Evolutionary conservation across 495 filamentous ascomycete species (phyloP), one percentile per base, ranked within the genome.

Genomic region (Immersiella caudata): DNA sequence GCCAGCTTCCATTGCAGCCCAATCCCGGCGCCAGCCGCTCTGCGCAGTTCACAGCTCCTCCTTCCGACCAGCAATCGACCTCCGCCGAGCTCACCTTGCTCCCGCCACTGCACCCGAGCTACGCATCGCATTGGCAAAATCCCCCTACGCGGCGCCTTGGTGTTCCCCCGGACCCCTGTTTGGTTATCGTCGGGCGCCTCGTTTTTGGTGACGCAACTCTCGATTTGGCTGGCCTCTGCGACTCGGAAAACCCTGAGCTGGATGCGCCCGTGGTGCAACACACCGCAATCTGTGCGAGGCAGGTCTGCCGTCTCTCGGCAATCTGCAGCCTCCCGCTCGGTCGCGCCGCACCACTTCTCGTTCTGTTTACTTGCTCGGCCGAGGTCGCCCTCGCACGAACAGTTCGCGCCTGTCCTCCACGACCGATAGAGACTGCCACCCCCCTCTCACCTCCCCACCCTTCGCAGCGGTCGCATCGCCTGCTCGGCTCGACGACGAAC

Each of bases 281-380:
- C 57, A 9, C 57, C 26, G 25, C 57, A 33, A 59, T 26, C 57
- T 59, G 57, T 33, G 57, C 57, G 57, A 59, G 20, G 33, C 57
- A 59, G 26, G 22, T 59, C 5, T 20, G 29, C 57, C 1, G 20
- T 36, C n/a, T 2, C 57, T n/a, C 24, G 14, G 26, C 33, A 46
- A 7, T 52, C 68, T 70, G 69, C 69, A 68, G 33, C 49, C 25
- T 62, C 50, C 69, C 69, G 69, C 35, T 29, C 58, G 58, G 63
- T 29, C 52, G 68, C 62, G 57, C 56, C 40, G 61, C 61, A 22
- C 40, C 40, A 22, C 29, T 36, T 67, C 33, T 64, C 64, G 64
- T 11, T 63, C 61, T 63, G 61, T 63, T 63, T 63, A 63, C 61
- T 51, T 63, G 16, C 46, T 46, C 26, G 21, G 33, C 63, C 14